Evolutionary conservation across 805 yeast genomes (phyloP).

Genomic region (Sungouiozyma intestinalis): DNA sequence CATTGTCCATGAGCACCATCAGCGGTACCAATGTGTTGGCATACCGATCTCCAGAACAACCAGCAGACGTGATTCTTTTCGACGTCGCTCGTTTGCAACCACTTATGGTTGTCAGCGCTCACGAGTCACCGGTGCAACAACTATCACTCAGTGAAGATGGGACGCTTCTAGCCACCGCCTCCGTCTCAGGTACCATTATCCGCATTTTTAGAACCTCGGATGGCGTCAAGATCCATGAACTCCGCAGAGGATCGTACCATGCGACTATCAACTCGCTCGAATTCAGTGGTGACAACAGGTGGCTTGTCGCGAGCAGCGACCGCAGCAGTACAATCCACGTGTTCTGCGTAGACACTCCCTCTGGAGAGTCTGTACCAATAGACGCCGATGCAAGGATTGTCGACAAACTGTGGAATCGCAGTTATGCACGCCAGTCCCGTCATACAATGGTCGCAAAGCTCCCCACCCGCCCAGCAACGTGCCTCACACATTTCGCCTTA

Average conservation of each 20-base stretch:
- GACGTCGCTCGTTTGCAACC: slow-evolving; percentile 54
- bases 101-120: slow-evolving; percentile 60
- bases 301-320: slow-evolving; percentile 54
- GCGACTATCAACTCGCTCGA: slow-evolving; percentile 65
- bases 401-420: not conserved
- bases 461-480: not conserved
- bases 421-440: not conserved
- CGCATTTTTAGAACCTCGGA: slow-evolving; percentile 53
- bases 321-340: not conserved
- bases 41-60: not conserved
- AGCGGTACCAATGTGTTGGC: not conserved
- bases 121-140: slow-evolving; percentile 54
- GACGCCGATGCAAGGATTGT: not conserved
- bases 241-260: slow-evolving; percentile 69
- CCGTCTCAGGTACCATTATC: slow-evolving; percentile 67
- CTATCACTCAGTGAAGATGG: slow-evolving; percentile 57
- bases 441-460: not conserved
- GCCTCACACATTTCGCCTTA: not conserved
- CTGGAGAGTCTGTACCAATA: slow-evolving; percentile 12
- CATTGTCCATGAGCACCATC: not conserved
- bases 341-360: slow-evolving; percentile 12
- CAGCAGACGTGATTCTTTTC: slow-evolving; percentile 58
- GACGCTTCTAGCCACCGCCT: slow-evolving; percentile 56
- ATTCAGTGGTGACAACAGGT: slow-evolving; percentile 58
- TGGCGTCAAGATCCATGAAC: slow-evolving; percentile 54